A percentile compares a stretch with the other conserved stretches of the same genome.
phyloP scores from a whole-genome alignment of 257 asterid genomes.

The Henckelia pumila region DNA sequence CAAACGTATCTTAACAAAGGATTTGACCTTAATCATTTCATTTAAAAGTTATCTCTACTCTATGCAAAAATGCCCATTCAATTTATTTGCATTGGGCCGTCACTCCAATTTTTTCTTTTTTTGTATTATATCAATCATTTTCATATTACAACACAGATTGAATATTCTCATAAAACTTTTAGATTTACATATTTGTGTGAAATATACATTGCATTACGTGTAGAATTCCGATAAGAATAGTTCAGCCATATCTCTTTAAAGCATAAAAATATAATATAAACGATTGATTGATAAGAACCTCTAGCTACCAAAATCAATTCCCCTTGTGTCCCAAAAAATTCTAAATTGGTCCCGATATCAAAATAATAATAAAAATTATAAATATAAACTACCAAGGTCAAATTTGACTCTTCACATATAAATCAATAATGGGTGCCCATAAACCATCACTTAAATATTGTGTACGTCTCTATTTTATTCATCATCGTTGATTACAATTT shows the following conservation, averaged over 20 bases:
- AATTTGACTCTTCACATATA: constrained; percentile 14
- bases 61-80: no score
- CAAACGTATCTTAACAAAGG: no score
- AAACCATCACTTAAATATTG: constrained; percentile 16
- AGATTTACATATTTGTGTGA: no score
- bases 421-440: constrained; percentile 36
- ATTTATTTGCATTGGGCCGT: no score
- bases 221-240: neutral
- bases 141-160: no score
- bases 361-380: neutral
- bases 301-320: constrained; percentile 6
- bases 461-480: neutral
- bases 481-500: constrained; percentile 20
- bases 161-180: no score
- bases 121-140: no score
- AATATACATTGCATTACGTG: no score
- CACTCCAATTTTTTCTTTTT: no score
- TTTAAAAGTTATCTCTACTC: no score
- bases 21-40: no score
- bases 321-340: neutral
- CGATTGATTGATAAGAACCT: constrained; percentile 5
- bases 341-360: neutral
- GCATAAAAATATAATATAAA: neutral
- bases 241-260: neutral
- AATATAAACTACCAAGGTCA: constrained; percentile 22